Evolutionary conservation across 2,329 filamentous ascomycete genomes (phyloP), one percentile per base, ranked within the genome.

Genomic region (Aspergillus vadensis): DNA sequence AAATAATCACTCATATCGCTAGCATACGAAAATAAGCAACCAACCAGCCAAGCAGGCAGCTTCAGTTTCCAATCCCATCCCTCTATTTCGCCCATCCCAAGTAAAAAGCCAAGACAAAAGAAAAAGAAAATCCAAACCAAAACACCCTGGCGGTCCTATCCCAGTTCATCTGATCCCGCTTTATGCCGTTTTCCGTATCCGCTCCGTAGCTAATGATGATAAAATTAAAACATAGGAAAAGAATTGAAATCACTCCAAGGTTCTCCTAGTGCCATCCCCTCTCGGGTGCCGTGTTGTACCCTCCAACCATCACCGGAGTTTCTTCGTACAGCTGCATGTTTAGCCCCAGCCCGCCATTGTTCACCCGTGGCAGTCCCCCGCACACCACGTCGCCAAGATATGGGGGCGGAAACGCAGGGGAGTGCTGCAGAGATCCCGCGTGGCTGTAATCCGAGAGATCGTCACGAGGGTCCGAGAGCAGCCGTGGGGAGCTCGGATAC

Each of bases 381-480:
- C 74, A 73, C 23, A 72, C 63, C 25, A 70, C 60, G 47, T 78
- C 76, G 55, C 72, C 69, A 5, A 73, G 66, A 55, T 74, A 79
- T 27, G 70, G 69, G 30, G 77, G 73, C 17, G 76, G 76, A 44
- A 75, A 80, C 10, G 73, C 67, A 2, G 76, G 72, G 2, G 77
- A 73, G 21, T 76, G 72, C 2, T 72, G 69, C 17, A 76, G 67
- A 3, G 70, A 68, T 30, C 66, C 66, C 43, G 68, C 55, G 55
- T 76, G 72, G 49, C 65, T 65, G 30, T 74, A 69, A 36, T 75
- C 72, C 1, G 73, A 69, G 1, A 74, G 59, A 10, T 70, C 67
- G 3, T 77, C 74, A 49, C 74, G 68, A 23, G 68, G 69, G 48
- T 77, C 73, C 27, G 72, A 69, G 48, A 77, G 70, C 9, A 76